These are phyloP conservation scores for Colletotrichum musicola DNA, from an alignment of 2,329 filamentous ascomycete species.

Conservation along the genomic window DNA sequence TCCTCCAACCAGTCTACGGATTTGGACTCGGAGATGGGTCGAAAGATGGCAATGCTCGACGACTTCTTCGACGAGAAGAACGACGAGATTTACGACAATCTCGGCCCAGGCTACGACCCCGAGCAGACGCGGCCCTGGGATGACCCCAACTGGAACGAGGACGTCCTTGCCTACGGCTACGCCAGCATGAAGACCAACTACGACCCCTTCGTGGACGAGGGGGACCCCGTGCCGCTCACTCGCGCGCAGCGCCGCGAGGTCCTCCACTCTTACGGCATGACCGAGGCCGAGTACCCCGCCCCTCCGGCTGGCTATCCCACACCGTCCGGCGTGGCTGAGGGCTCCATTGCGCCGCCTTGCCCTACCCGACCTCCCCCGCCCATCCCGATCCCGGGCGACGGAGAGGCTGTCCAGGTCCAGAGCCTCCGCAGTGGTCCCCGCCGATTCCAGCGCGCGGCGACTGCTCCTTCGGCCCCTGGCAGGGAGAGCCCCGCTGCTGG, in stretches of 20 bases:
- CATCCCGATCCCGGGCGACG: background rate
- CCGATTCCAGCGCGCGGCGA: conserved; percentile 31
- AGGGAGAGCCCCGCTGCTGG: conserved; percentile 29
- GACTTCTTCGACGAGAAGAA: conserved; percentile 34
- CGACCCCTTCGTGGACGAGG: background rate
- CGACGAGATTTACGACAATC: conserved; percentile 4
- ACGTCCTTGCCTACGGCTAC: conserved; percentile 27
- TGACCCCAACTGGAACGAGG: conserved; percentile 25
- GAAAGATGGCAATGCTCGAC: conserved; percentile 24
- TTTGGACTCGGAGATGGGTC: background rate
- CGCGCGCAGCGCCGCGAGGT: conserved; percentile 21
- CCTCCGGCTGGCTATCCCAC: conserved; percentile 25
- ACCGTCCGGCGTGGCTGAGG: conserved; percentile 17
- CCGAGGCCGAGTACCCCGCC: conserved; percentile 27
- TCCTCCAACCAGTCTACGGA: background rate
- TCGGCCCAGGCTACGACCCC: background rate
- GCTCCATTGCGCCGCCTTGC: conserved; percentile 20
- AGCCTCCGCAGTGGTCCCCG: conserved; percentile 30
- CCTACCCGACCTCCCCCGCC: conserved; percentile 20
- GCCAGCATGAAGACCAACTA: conserved; percentile 26
- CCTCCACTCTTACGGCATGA: conserved; percentile 13
- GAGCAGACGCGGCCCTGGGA: conserved; percentile 16
- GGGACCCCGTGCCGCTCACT: conserved; percentile 24
- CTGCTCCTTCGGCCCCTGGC: conserved; percentile 19
- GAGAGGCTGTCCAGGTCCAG: background rate